These are phyloP conservation scores for Botrytis galanthina DNA, from an alignment of 2,329 filamentous ascomycete species.

Conservation along the genomic window DNA sequence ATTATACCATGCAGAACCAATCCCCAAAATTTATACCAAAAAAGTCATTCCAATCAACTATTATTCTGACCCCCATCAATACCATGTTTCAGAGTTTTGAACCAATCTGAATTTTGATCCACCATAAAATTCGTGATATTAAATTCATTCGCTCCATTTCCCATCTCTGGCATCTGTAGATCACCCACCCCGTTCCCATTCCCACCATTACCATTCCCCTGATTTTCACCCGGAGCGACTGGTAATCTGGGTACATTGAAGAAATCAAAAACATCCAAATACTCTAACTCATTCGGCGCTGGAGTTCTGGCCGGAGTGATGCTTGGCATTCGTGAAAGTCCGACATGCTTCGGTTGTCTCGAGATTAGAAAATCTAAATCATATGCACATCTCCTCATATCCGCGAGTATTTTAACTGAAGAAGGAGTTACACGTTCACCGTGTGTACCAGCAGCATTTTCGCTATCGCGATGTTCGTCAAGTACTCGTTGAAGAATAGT, in stretches of 20 bases:
- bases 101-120: conserved; percentile 71
- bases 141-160: conserved; percentile 53
- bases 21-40: neutral
- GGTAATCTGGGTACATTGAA: conserved; percentile 84
- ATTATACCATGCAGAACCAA: neutral
- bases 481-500: conserved; percentile 77
- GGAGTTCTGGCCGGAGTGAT: conserved; percentile 65
- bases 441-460: conserved; percentile 56
- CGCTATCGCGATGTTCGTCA: conserved; percentile 79
- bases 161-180: conserved; percentile 36
- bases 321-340: conserved; percentile 48
- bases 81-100: conserved; percentile 48
- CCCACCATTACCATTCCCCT: conserved; percentile 20
- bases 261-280: conserved; percentile 89
- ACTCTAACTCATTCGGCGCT: conserved; percentile 80
- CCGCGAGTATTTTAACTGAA: conserved; percentile 80
- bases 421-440: conserved; percentile 75
- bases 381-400: conserved; percentile 88
- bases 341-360: conserved; percentile 52
- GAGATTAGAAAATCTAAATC: conserved; percentile 89
- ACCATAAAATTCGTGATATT: conserved; percentile 79
- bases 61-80: conserved; percentile 12
- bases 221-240: conserved; percentile 39
- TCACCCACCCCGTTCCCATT: conserved; percentile 31
- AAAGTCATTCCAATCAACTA: neutral